A percentile compares a stretch with the other conserved stretches of the same genome.
Evolutionary conservation across 192 early-diverging fungal species (phyloP).

Genomic region (Coemansia sp.): DNA sequence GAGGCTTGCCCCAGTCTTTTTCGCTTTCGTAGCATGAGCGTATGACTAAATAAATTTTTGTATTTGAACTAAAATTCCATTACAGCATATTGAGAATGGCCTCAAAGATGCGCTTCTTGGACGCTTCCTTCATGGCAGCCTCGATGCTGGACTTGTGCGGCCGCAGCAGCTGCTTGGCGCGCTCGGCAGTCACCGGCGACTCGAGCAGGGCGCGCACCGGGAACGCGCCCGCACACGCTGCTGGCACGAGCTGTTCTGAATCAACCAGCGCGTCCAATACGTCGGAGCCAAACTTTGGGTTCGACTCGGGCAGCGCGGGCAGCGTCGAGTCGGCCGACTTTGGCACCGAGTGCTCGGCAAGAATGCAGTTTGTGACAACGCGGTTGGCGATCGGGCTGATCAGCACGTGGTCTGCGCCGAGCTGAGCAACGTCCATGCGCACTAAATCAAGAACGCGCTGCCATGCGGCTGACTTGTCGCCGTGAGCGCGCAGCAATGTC

Average conservation of each 20-base stretch:
- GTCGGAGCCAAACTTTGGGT: conserved; percentile 35
- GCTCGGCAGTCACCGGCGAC: conserved; percentile 27
- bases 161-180: conserved; percentile 22
- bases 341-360: conserved; percentile 30
- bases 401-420: conserved; percentile 29
- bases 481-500: conserved; percentile 64
- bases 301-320: conserved; percentile 18
- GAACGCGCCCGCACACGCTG: conserved; percentile 46
- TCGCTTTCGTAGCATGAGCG: background rate
- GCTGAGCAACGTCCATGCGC: background rate
- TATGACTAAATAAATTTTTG: background rate
- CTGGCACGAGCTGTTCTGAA: conserved; percentile 21
- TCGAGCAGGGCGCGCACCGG: conserved; percentile 53
- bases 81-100: conserved; percentile 22
- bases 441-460: conserved; percentile 28
- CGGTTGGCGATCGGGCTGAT: conserved; percentile 39
- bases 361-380: conserved; percentile 43
- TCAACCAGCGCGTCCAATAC: conserved; percentile 21
- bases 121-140: conserved; percentile 10
- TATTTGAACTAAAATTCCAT: background rate
- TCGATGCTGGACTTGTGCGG: conserved; percentile 11
- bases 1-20: too few relatives aligned
- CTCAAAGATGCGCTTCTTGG: conserved; percentile 16
- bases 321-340: conserved; percentile 12
- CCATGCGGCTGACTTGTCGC: conserved; percentile 36